These are phyloP conservation scores for Lasiosphaeris hirsuta DNA, from an alignment of 495 filamentous ascomycete genomes.

Conservation along the genomic window DNA sequence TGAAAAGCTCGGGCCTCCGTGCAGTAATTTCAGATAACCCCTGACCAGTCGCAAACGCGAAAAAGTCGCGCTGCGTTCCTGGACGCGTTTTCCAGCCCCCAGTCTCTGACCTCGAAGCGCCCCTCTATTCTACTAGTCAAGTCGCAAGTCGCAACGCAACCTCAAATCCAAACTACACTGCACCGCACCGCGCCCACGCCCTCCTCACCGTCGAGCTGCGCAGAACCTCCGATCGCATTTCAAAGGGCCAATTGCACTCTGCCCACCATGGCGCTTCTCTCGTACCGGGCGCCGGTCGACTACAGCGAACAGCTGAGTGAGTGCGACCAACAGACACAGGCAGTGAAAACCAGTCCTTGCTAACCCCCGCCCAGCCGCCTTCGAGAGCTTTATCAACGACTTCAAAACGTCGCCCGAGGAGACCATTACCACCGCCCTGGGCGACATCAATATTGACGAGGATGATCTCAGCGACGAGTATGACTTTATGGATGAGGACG, in stretches of 20 bases:
- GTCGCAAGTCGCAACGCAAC: not conserved
- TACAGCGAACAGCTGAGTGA: slow-evolving; percentile 80
- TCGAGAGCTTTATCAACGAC: slow-evolving; percentile 79
- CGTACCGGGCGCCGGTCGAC: slow-evolving; percentile 70
- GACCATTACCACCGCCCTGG: slow-evolving; percentile 69
- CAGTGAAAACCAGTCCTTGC: not conserved
- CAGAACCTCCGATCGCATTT: not conserved
- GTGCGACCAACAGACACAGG: slow-evolving; percentile 18
- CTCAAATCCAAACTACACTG: slow-evolving; percentile 1
- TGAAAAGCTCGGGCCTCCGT: not conserved
- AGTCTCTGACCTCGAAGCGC: slow-evolving; percentile 7
- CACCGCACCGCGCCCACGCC: not conserved
- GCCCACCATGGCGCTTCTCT: slow-evolving; percentile 71
- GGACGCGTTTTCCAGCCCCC: slow-evolving; percentile 31
- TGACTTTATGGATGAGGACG: slow-evolving; percentile 88
- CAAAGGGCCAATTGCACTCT: slow-evolving; percentile 11
- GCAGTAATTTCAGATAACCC: slow-evolving; percentile 13
- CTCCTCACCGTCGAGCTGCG: slow-evolving; percentile 1
- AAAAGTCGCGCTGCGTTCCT: slow-evolving; percentile 25
- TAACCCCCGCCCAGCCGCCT: slow-evolving; percentile 54
- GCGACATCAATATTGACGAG: slow-evolving; percentile 81
- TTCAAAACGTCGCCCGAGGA: slow-evolving; percentile 85
- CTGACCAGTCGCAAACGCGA: slow-evolving; percentile 15
- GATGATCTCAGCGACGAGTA: slow-evolving; percentile 90
- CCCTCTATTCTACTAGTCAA: slow-evolving; percentile 4